Evolutionary conservation across 352 stramenopile species (phyloP), one percentile per base, ranked within the genome.

Genomic region (Phytophthora tentaculata): DNA sequence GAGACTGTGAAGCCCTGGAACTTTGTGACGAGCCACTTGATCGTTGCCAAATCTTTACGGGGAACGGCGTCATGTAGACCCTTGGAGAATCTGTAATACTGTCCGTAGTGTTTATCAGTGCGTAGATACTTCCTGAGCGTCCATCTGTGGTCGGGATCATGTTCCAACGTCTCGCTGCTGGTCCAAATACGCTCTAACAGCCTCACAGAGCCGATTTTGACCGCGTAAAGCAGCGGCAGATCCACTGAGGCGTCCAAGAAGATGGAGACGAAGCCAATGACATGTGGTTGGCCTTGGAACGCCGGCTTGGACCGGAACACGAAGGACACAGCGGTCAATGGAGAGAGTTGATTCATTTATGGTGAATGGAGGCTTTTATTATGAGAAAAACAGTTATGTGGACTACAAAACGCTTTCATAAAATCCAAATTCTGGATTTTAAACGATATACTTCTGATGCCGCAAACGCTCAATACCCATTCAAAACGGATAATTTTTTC

Each of bases 21-120:
- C 29, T 54, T 63, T 5, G 2, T 41, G 8, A 43, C 48, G 35
- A 69, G 26, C 66, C 66, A 65, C 53, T 61, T 16, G 37, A 61
- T 24, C 23, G 43, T 56, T 8, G 24, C 0, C 32, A 39, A 3
- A 14, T 39, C 32, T 39, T 39, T 5, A 39, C 32, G 32, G 14
- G 24, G 24, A 1, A 56, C 53, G 2, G 51, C 67, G 6, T 67
- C 14, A 8, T 23, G 13, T 24, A 67, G 0, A 9, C 41, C 55
- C 6, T 39, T n/a, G 1, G 44, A 45, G 28, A 71, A 58, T 29
- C n/a, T n/a, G n/a, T 58, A 17, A 37, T 55, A 53, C 32, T 74
- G 61, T 35, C 39, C 5, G 24, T 74, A 61, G 22, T 66, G 53
- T 48, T 29, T 20, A 43, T 69, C 41, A 3, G 24, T 41, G 19